phyloP scores from a whole-genome alignment of 805 yeast species.

The Jamesozyma piceae region DNA sequence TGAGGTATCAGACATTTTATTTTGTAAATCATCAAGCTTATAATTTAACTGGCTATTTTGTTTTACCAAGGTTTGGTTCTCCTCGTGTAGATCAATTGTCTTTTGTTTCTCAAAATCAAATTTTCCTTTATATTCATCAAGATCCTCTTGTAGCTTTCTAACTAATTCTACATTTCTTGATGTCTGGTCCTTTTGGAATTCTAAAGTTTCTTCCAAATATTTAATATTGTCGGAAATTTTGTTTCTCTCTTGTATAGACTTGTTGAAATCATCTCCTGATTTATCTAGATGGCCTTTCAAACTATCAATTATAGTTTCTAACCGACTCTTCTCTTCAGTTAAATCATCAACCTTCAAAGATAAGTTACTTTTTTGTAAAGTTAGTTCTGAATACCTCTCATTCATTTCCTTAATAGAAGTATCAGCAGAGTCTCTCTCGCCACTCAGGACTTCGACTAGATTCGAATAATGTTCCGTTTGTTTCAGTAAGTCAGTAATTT shows the following conservation, averaged over 20 bases:
- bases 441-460: conserved; percentile 34
- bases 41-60: conserved; percentile 42
- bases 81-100: conserved; percentile 50
- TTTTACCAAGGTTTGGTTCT: conserved; percentile 53
- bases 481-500: conserved; percentile 32
- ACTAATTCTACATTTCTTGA: conserved; percentile 31
- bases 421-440: conserved; percentile 35
- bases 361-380: conserved; percentile 46
- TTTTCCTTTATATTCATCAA: conserved; percentile 26
- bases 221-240: conserved; percentile 15
- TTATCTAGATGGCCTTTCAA: conserved; percentile 29
- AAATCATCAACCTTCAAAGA: conserved; percentile 53
- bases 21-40: conserved; percentile 40
- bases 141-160: conserved; percentile 27
- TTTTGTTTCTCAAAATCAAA: conserved; percentile 41
- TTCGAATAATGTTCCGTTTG: conserved; percentile 37
- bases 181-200: conserved; percentile 26
- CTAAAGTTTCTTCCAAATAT: conserved; percentile 24
- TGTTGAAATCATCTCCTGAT: conserved; percentile 10
- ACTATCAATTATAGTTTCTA: conserved; percentile 42
- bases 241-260: conserved; percentile 16
- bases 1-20: conserved; percentile 39
- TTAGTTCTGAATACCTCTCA: conserved; percentile 36
- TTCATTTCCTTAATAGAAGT: conserved; percentile 39
- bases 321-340: conserved; percentile 50